A percentile compares a stretch with the other conserved stretches of the same genome.
These are phyloP conservation scores for Rhizoclosmatium globosum DNA, from an alignment of 192 early-diverging fungal genomes.

Conservation along the genomic window DNA sequence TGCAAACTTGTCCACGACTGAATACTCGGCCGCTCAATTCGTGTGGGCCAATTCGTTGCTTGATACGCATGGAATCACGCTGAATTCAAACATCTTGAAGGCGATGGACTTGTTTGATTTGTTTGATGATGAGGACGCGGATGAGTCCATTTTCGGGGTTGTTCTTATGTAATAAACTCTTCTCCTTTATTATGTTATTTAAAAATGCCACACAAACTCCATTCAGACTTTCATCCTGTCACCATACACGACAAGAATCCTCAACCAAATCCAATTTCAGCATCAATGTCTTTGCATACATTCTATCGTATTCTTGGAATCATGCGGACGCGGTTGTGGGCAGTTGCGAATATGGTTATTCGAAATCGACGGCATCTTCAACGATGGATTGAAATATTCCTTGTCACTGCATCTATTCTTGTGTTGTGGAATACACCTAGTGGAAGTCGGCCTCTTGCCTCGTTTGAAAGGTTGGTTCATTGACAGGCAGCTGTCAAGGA, in stretches of 20 bases:
- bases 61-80: constrained; percentile 29
- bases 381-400: neutral
- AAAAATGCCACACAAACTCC: no score
- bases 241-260: no score
- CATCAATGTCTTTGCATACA: no score
- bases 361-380: neutral
- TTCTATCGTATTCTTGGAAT: no score
- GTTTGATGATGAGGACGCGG: constrained; percentile 1
- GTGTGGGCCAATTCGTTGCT: constrained; percentile 40
- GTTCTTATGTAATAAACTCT: neutral
- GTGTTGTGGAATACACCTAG: neutral
- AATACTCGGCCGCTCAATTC: constrained; percentile 23
- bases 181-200: neutral
- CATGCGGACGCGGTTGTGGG: no score
- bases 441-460: neutral
- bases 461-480: neutral
- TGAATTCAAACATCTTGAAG: neutral
- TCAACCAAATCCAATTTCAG: no score
- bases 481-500: neutral
- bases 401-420: neutral
- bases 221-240: no score
- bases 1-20: neutral
- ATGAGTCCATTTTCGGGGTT: neutral
- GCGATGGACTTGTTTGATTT: constrained; percentile 6
- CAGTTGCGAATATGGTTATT: no score